These are phyloP conservation scores for Phaeotremella skinneri DNA, from an alignment of 768 basidiomycete genomes.

Conservation along the genomic window DNA sequence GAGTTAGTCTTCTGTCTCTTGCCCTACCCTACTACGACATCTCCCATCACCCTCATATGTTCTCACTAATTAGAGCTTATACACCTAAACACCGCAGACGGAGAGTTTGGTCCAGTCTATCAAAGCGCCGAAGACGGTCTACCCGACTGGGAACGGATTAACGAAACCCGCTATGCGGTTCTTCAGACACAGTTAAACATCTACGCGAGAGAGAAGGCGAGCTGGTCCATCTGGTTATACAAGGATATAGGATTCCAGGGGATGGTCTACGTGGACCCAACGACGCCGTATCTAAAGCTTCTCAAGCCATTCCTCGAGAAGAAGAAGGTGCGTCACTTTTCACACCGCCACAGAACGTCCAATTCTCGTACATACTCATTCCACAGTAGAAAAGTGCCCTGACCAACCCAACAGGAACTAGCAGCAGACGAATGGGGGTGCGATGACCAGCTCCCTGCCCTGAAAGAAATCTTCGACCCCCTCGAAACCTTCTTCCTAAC, in stretches of 20 bases:
- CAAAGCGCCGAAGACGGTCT: slow-evolving; percentile 55
- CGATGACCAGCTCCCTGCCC: slow-evolving; percentile 59
- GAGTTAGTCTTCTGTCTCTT: slow-evolving; percentile 22
- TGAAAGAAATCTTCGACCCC: slow-evolving; percentile 64
- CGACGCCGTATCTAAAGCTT: slow-evolving; percentile 69
- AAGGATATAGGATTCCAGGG: slow-evolving; percentile 63
- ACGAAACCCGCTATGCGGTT: slow-evolving; percentile 64
- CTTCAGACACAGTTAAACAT: slow-evolving; percentile 71
- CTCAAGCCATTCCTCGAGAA: slow-evolving; percentile 69
- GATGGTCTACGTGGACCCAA: slow-evolving; percentile 70
- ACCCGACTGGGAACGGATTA: slow-evolving; percentile 63
- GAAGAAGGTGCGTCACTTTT: slow-evolving; percentile 60
- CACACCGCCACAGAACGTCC: no score
- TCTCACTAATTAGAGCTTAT: slow-evolving; percentile 3
- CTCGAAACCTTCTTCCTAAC: slow-evolving; percentile 58
- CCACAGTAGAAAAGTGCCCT: background rate
- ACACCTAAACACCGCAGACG: slow-evolving; percentile 62
- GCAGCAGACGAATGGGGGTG: slow-evolving; percentile 77
- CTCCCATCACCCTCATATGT: background rate
- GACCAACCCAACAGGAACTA: slow-evolving; percentile 53
- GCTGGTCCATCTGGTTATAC: slow-evolving; percentile 84
- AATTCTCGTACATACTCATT: no score
- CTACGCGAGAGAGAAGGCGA: slow-evolving; percentile 60
- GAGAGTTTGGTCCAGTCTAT: slow-evolving; percentile 83
- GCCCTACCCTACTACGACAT: background rate